Conservation (phyloP, 1,284 basidiomycete species). For the Leccinum subrobustum region DNA sequence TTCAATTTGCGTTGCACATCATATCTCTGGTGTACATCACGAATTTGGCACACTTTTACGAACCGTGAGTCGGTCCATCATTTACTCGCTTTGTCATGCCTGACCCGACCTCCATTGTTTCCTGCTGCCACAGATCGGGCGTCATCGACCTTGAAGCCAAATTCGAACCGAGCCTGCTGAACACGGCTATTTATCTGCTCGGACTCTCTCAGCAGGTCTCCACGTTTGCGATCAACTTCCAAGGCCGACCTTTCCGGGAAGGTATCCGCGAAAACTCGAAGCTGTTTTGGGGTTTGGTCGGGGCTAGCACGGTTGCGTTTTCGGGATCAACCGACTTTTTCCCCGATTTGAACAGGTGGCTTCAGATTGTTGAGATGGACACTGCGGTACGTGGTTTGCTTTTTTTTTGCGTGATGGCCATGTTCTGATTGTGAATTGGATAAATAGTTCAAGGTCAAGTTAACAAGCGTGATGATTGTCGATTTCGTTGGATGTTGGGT, state of each 20-base stretch:
- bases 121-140: constrained; percentile 52
- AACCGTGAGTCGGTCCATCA: constrained; percentile 58
- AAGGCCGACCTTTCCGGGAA: constrained; percentile 95
- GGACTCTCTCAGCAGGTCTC: constrained; percentile 95
- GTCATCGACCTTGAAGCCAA: constrained; percentile 91
- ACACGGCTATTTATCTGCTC: constrained; percentile 93
- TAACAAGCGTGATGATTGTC: constrained; percentile 79
- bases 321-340: constrained; percentile 92
- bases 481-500: constrained; percentile 91
- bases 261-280: constrained; percentile 92
- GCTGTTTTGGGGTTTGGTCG: constrained; percentile 88
- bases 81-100: background rate
- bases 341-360: constrained; percentile 94
- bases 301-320: constrained; percentile 86
- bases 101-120: background rate
- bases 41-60: constrained; percentile 70
- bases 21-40: constrained; percentile 89
- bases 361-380: constrained; percentile 95
- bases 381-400: constrained; percentile 49
- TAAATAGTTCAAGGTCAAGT: constrained; percentile 72
- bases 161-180: constrained; percentile 89
- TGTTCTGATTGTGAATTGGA: background rate
- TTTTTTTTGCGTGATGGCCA: background rate
- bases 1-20: constrained; percentile 93
- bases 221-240: constrained; percentile 96